Evolutionary conservation across 2,329 filamentous ascomycete genomes (phyloP), one percentile per base, ranked within the genome.

Genomic region (Myriosclerotinia curreyana): DNA sequence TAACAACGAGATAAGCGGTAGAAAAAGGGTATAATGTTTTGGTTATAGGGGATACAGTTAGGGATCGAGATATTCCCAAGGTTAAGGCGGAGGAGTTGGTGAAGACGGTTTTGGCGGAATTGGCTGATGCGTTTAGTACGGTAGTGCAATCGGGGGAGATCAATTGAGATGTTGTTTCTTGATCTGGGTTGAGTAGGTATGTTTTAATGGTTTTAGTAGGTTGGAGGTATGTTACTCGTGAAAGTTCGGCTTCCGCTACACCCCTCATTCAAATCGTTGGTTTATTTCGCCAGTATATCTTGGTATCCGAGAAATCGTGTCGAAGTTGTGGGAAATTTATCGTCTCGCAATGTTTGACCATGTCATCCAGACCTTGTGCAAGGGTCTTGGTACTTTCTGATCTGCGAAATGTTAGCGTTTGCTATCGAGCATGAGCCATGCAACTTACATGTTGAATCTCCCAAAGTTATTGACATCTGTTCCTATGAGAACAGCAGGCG

Each of bases 1-100:
- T 85, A 0, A 90, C 87, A 0, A 84, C 86, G 0, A 77, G 28
- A 52, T 81, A 86, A 58, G 88, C 79, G 1, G 78, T 76, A 5
- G 82, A 90, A 73, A 77, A 79, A 42, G 87, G 86, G 0, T 89
- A 85, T 71, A 86, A 90, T 71, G 82, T 89, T 31, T 63, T 89
- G 1, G 72, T 90, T 28, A 83, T 80, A 0, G 78, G 82, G 69
- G 87, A 89, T 72, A 86, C 79, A 0, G 81, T 90, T 46, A 87
- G 87, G 0, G 86, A 89, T 73, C 75, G 87, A 11, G 80, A 89
- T 72, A 70, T 90, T 52, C 87, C 87, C 0, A 86, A 86, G 0
- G 82, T 81, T 0, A 76, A 77, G 7, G 86, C 82, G 0, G 79
- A 80, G 14, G 80, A 86, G 63, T 71, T 88, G 28, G 75, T 76